Percentiles rank a stretch among this genome's conserved stretches.
These are phyloP conservation scores for Warburgia ugandensis DNA, from an alignment of 164 flowering plant genomes.

Conservation along the genomic window DNA sequence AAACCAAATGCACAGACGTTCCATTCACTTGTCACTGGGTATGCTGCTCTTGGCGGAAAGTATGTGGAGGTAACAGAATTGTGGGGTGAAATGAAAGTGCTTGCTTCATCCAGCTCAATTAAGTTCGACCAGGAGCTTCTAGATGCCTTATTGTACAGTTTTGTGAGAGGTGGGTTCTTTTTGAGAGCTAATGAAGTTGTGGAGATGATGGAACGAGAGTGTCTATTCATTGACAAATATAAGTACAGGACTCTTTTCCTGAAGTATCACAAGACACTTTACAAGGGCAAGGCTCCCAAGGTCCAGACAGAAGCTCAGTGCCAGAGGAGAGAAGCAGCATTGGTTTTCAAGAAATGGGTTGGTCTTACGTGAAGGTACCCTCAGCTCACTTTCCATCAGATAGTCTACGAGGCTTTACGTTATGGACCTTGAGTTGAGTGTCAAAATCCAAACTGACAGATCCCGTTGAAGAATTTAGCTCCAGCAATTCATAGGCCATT, in stretches of 20 bases:
- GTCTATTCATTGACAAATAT: constrained; percentile 87
- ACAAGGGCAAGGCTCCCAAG: constrained; percentile 74
- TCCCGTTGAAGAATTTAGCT: too few relatives aligned
- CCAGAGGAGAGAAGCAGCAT: constrained; percentile 77
- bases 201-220: constrained; percentile 70
- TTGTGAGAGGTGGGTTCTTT: constrained; percentile 94
- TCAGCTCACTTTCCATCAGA: too few relatives aligned
- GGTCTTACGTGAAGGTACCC: constrained; percentile 38
- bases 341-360: constrained; percentile 77
- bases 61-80: constrained; percentile 78
- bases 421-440: too few relatives aligned
- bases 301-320: constrained; percentile 74
- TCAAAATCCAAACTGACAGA: too few relatives aligned
- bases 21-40: constrained; percentile 89
- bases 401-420: too few relatives aligned
- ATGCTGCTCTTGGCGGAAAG: constrained; percentile 87
- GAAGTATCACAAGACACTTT: constrained; percentile 80
- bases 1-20: constrained; percentile 90
- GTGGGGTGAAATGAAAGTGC: constrained; percentile 94
- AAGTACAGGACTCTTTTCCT: constrained; percentile 74
- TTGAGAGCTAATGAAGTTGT: constrained; percentile 83
- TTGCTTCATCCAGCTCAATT: constrained; percentile 49
- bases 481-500: too few relatives aligned
- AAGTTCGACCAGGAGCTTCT: constrained; percentile 89
- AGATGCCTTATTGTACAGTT: constrained; percentile 80